Conservation (phyloP, 2,329 filamentous ascomycete species). For the Cladophialophora psammophila region DNA sequence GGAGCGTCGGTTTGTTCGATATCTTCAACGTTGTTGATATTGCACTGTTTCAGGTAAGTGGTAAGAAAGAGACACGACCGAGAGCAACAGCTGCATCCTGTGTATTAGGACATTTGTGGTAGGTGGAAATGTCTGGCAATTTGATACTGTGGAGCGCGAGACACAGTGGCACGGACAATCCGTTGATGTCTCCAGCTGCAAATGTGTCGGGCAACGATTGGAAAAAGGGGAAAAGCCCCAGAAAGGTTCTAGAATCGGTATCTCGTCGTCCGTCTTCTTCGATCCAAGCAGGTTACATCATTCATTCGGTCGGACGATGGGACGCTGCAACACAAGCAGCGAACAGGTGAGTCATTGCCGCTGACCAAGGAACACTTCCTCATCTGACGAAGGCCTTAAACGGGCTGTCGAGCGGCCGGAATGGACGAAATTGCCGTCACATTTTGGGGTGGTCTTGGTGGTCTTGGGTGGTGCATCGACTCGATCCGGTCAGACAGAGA, state of each 20-base stretch:
- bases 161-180: not conserved
- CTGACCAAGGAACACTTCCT: not conserved
- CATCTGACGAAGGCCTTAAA: not conserved
- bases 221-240: not conserved
- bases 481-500: not conserved
- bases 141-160: not conserved
- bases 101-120: slow-evolving; percentile 13
- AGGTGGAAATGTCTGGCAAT: slow-evolving; percentile 17
- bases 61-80: slow-evolving; percentile 3
- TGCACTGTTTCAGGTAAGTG: slow-evolving; percentile 10
- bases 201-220: not conserved
- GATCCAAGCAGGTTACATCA: not conserved
- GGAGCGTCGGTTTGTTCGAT: not conserved
- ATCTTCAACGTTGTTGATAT: not conserved
- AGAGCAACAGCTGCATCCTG: not conserved
- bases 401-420: not conserved
- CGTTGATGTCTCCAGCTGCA: not conserved
- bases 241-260: not conserved
- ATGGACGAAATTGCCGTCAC: not conserved
- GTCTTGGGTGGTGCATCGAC: not conserved
- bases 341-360: not conserved
- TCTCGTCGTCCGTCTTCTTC: not conserved
- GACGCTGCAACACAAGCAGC: too few species aligned
- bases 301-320: not conserved
- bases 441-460: not conserved